These are phyloP conservation scores for Pichia phayaonensis DNA, from an alignment of 805 yeast genomes.

Conservation along the genomic window DNA sequence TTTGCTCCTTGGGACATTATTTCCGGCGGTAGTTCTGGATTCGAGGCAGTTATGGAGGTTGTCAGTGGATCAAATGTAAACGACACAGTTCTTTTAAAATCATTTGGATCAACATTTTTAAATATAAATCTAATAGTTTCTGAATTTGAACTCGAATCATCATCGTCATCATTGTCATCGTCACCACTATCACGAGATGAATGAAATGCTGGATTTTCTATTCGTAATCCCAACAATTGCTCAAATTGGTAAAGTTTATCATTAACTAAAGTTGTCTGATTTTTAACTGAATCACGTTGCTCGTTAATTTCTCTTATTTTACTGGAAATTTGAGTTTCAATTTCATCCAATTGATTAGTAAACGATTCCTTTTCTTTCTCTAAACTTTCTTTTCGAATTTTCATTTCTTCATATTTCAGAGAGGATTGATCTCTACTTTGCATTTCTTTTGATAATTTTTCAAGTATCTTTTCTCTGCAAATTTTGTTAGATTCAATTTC, in stretches of 20 bases:
- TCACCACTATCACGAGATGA: constrained; percentile 10
- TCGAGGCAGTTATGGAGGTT: constrained; percentile 28
- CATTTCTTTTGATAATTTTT: constrained; percentile 16
- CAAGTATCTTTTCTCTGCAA: constrained; percentile 17
- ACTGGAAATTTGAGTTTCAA: constrained; percentile 20
- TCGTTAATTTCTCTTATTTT: constrained; percentile 20
- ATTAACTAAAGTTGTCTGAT: constrained; percentile 33
- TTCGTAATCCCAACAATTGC: constrained; percentile 38
- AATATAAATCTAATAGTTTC: constrained; percentile 34
- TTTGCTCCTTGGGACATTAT: constrained; percentile 14
- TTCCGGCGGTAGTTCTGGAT: constrained; percentile 28
- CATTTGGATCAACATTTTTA: constrained; percentile 38
- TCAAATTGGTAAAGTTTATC: constrained; percentile 39
- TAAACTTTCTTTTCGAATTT: constrained; percentile 29
- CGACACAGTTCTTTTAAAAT: constrained; percentile 36
- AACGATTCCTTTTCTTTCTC: constrained; percentile 22
- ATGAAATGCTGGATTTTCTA: constrained; percentile 27
- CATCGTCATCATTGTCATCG: constrained; percentile 24
- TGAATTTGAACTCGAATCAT: neutral
- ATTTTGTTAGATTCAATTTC: constrained; percentile 16
- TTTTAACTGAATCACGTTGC: constrained; percentile 26
- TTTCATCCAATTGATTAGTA: constrained; percentile 23
- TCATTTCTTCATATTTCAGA: constrained; percentile 33
- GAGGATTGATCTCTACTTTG: constrained; percentile 28
- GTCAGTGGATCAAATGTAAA: constrained; percentile 35